Percentiles rank a stretch among this genome's conserved stretches.
These are phyloP conservation scores for Eucalyptus albens DNA, from an alignment of 345 rosid genomes.

Conservation along the genomic window DNA sequence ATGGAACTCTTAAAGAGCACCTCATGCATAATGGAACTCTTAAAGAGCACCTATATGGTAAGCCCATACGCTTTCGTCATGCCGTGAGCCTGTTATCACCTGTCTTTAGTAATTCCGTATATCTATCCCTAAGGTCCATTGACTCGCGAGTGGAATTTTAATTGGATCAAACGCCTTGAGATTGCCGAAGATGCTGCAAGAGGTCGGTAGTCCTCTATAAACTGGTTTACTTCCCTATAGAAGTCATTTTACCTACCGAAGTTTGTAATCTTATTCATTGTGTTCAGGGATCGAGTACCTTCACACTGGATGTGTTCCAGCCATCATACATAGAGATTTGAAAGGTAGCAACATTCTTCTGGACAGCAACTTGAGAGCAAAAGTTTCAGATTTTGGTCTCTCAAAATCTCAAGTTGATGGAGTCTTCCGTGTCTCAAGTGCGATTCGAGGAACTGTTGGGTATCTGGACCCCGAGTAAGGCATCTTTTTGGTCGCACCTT, in stretches of 20 bases:
- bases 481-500: background rate
- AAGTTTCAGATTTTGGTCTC: slow-evolving; percentile 94
- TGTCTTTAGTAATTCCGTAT: background rate
- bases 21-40: slow-evolving; percentile 66
- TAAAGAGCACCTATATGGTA: slow-evolving; percentile 94
- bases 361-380: slow-evolving; percentile 76
- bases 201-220: slow-evolving; percentile 30
- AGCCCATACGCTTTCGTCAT: background rate
- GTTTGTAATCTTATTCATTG: background rate
- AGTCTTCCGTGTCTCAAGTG: slow-evolving; percentile 83
- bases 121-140: slow-evolving; percentile 33
- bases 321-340: slow-evolving; percentile 90
- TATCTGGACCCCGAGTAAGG: slow-evolving; percentile 95
- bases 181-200: slow-evolving; percentile 95
- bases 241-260: background rate
- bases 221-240: background rate
- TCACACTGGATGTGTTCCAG: slow-evolving; percentile 96
- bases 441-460: slow-evolving; percentile 97
- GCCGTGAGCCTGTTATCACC: background rate
- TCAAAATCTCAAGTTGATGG: slow-evolving; percentile 85
- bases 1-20: slow-evolving; percentile 88
- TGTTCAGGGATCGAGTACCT: slow-evolving; percentile 89
- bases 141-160: slow-evolving; percentile 43
- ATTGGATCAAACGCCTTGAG: slow-evolving; percentile 92
- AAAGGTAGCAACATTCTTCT: slow-evolving; percentile 94